phyloP scores from a whole-genome alignment of 192 early-diverging fungal genomes.

The Gigaspora rosea region DNA sequence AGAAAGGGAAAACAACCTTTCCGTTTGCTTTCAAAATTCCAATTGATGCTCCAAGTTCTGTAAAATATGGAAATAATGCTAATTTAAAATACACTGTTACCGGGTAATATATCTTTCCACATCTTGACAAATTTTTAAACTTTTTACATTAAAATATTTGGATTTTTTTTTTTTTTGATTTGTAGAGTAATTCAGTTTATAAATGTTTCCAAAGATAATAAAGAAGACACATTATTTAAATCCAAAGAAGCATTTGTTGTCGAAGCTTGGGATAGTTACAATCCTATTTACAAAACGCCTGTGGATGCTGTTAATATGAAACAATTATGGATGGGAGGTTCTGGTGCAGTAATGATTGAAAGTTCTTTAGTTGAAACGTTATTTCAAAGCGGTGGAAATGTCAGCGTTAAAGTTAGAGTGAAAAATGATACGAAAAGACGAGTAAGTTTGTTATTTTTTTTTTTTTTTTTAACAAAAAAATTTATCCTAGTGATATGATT shows the following conservation, averaged over 20 bases:
- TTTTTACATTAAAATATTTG: constrained; percentile 14
- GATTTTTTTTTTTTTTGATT: constrained; percentile 11
- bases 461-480: not conserved
- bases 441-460: constrained; percentile 37
- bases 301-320: constrained; percentile 40
- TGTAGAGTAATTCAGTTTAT: constrained; percentile 54
- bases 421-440: constrained; percentile 51
- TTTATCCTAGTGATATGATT: not conserved
- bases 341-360: constrained; percentile 40
- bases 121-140: not conserved
- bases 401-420: constrained; percentile 48
- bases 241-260: constrained; percentile 63
- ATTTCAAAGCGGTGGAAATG: constrained; percentile 45
- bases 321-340: constrained; percentile 48
- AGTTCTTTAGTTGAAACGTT: constrained; percentile 40
- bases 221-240: constrained; percentile 55
- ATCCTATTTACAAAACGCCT: constrained; percentile 42
- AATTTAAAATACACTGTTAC: constrained; percentile 60
- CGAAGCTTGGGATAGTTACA: constrained; percentile 51
- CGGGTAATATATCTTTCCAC: constrained; percentile 42
- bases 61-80: constrained; percentile 51
- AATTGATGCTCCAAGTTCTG: constrained; percentile 59
- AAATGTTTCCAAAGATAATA: constrained; percentile 40
- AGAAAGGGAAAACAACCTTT: constrained; percentile 67
- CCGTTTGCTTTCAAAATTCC: constrained; percentile 65